phyloP scores from a whole-genome alignment of 768 basidiomycete genomes.

The Boletus rufocinnamomeus region DNA sequence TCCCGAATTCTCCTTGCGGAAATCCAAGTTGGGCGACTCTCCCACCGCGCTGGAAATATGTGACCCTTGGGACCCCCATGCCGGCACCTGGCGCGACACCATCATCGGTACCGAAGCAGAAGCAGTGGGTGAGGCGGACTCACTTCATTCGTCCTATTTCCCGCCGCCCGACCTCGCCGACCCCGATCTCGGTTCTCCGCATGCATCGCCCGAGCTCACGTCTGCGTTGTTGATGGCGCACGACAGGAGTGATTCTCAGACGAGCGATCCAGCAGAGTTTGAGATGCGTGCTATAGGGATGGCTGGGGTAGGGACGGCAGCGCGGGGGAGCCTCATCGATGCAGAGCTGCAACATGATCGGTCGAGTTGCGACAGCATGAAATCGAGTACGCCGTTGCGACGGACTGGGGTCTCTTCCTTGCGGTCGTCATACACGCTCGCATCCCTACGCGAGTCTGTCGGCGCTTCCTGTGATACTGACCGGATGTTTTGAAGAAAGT shows the following conservation, averaged over 20 bases:
- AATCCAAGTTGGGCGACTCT: slow-evolving; percentile 1
- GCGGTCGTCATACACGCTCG: slow-evolving; percentile 8
- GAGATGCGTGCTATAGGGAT: slow-evolving; percentile 34
- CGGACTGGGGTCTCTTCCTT: neutral
- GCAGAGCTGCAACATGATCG: slow-evolving; percentile 10
- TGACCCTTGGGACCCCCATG: slow-evolving; percentile 29
- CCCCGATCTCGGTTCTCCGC: slow-evolving; percentile 23
- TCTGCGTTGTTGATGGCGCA: slow-evolving; percentile 37
- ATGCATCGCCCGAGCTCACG: slow-evolving; percentile 29
- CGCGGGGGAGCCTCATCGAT: slow-evolving; percentile 35
- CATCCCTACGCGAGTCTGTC: neutral
- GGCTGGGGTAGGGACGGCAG: slow-evolving; percentile 49
- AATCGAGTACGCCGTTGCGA: slow-evolving; percentile 13
- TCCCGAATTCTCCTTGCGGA: slow-evolving; percentile 16
- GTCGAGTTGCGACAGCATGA: slow-evolving; percentile 16
- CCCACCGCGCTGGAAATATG: slow-evolving; percentile 9
- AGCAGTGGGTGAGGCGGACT: slow-evolving; percentile 14
- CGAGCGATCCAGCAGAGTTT: slow-evolving; percentile 24
- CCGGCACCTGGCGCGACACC: slow-evolving; percentile 31
- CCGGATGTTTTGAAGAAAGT: slow-evolving; percentile 9
- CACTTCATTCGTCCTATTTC: slow-evolving; percentile 15
- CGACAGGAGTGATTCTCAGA: slow-evolving; percentile 22
- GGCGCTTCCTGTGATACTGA: neutral
- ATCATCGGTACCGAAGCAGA: slow-evolving; percentile 30
- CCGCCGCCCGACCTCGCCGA: slow-evolving; percentile 3